phyloP scores from a whole-genome alignment of 768 basidiomycete species.

The Rhodosporidiobolus sp. region DNA sequence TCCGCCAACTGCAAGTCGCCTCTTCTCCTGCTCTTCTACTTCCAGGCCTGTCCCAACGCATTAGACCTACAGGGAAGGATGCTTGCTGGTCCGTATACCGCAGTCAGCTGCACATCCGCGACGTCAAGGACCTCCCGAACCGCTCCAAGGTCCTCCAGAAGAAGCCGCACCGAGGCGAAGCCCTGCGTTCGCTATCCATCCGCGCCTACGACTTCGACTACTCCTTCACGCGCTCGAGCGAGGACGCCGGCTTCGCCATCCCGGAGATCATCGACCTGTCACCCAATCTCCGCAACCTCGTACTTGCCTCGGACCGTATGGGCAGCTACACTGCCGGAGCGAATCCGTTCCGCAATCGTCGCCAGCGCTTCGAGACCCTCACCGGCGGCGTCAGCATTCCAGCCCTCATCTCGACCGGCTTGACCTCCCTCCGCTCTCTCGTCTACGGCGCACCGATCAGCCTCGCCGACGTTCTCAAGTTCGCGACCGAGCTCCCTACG shows the following conservation, averaged over 20 bases:
- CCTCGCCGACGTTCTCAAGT: constrained; percentile 6
- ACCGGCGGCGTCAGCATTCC: constrained; percentile 18
- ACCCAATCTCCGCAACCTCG: neutral
- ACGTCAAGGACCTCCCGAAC: neutral
- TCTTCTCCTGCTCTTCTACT: neutral
- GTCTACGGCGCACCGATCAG: constrained; percentile 8
- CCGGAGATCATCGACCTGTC: constrained; percentile 3
- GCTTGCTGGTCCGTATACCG: neutral
- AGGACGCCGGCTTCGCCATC: constrained; percentile 20
- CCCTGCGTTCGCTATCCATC: neutral
- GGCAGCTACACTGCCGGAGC: no score
- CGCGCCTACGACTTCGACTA: neutral
- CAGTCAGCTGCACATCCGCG: constrained; percentile 8
- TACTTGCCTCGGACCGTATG: neutral
- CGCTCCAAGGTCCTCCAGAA: neutral
- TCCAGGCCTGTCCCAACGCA: neutral
- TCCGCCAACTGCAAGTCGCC: neutral
- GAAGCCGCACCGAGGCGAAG: neutral
- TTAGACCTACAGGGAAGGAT: neutral
- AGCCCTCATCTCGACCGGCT: neutral
- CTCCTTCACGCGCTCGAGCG: neutral
- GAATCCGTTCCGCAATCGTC: neutral
- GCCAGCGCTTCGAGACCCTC: neutral
- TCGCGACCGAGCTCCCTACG: constrained; percentile 6
- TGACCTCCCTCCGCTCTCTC: constrained; percentile 4